Conservation (phyloP, 495 filamentous ascomycete genomes). For the Talaromyces wortmannii region DNA sequence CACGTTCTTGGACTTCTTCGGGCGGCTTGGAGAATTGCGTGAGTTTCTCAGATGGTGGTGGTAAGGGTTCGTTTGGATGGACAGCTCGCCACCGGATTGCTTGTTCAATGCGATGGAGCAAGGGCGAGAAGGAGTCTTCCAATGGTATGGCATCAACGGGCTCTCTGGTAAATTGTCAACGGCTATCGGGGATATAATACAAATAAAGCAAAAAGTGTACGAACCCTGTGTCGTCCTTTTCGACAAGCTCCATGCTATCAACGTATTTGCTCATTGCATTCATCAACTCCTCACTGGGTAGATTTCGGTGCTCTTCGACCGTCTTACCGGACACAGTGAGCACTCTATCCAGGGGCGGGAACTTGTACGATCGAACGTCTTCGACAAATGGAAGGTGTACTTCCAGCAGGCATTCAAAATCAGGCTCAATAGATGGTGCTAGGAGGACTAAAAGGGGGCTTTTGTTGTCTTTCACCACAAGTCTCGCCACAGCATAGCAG, state of each 20-base stretch:
- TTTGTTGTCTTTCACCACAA: slow-evolving; percentile 75
- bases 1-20: slow-evolving; percentile 50
- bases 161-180: slow-evolving; percentile 44
- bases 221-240: slow-evolving; percentile 66
- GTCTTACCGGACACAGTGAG: slow-evolving; percentile 83
- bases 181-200: not conserved
- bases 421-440: slow-evolving; percentile 70
- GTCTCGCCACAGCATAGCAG: slow-evolving; percentile 78
- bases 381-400: slow-evolving; percentile 91
- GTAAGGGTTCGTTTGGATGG: slow-evolving; percentile 61
- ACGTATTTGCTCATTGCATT: slow-evolving; percentile 86
- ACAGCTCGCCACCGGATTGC: slow-evolving; percentile 77
- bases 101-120: slow-evolving; percentile 83
- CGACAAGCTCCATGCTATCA: slow-evolving; percentile 83
- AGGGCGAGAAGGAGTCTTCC: slow-evolving; percentile 84
- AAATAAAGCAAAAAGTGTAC: slow-evolving; percentile 2
- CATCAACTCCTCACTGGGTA: slow-evolving; percentile 68
- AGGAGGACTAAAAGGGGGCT: slow-evolving; percentile 75
- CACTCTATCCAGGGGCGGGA: slow-evolving; percentile 84
- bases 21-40: slow-evolving; percentile 72
- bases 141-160: slow-evolving; percentile 65
- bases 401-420: slow-evolving; percentile 86
- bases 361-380: slow-evolving; percentile 81
- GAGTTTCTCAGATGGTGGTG: slow-evolving; percentile 58
- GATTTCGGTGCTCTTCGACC: slow-evolving; percentile 76